A percentile compares a stretch with the other conserved stretches of the same genome.
phyloP scores from a whole-genome alignment of 345 rosid genomes.

The Angophora floribunda region DNA sequence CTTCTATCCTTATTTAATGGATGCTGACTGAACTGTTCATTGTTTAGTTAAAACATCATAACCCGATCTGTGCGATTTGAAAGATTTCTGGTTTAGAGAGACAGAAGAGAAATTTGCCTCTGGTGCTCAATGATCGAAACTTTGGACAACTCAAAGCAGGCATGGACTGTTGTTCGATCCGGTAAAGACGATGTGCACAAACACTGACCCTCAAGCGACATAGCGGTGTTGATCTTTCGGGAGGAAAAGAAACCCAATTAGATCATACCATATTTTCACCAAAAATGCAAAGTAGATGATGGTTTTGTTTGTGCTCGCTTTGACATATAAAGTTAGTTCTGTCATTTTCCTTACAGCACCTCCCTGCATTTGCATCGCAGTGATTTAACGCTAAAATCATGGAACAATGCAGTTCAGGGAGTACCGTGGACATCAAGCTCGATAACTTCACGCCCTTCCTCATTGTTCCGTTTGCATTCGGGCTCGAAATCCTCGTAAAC shows the following conservation, averaged over 20 bases:
- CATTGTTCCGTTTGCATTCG: not conserved
- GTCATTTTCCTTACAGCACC: not conserved
- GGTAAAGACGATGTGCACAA: not conserved
- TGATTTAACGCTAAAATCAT: not conserved
- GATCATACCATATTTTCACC: not conserved
- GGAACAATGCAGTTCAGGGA: not conserved
- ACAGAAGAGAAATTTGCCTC: not conserved
- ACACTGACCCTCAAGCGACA: not conserved
- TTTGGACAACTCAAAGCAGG: not conserved
- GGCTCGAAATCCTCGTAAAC: slow-evolving; percentile 1
- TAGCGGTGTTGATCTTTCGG: not conserved
- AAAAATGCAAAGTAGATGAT: not conserved
- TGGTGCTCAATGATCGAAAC: not conserved
- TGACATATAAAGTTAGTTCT: not conserved
- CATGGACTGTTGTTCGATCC: not conserved
- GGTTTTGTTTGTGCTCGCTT: not conserved
- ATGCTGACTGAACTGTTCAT: not conserved
- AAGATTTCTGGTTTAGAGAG: not conserved
- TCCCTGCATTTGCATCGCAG: not conserved
- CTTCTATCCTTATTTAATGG: not conserved
- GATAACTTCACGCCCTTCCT: not conserved
- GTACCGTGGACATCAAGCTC: not conserved
- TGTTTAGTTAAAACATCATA: not conserved
- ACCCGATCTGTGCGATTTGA: not conserved
- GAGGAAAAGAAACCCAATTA: not conserved